phyloP scores from a whole-genome alignment of 2,329 filamentous ascomycete species.

The Fusarium mundagurra region DNA sequence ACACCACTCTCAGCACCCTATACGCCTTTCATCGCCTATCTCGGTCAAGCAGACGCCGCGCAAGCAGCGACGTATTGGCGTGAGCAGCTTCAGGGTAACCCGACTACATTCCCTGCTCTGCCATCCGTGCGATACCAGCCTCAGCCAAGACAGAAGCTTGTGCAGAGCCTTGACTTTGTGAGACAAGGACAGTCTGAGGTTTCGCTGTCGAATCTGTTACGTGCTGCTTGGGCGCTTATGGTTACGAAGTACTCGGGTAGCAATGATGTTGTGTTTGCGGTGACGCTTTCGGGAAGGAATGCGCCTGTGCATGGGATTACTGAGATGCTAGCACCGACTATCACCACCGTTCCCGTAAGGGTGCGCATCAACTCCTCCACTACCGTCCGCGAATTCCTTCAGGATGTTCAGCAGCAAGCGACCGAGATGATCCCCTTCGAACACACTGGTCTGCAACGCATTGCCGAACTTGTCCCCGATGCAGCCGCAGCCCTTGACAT shows the following conservation, averaged over 20 bases:
- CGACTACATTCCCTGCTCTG: neutral
- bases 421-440: neutral
- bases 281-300: neutral
- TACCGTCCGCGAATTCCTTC: rapidly evolving
- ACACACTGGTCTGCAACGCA: neutral
- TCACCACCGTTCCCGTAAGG: neutral
- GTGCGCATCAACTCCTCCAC: neutral
- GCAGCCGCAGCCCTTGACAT: neutral
- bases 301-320: neutral
- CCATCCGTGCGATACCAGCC: neutral
- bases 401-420: neutral
- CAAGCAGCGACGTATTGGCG: neutral
- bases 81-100: neutral
- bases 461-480: neutral
- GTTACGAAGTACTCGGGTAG: neutral
- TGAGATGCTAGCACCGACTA: neutral
- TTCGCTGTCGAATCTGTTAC: neutral
- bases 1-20: neutral
- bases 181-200: neutral
- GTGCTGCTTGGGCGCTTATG: neutral
- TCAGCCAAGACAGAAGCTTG: neutral
- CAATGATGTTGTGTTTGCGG: neutral
- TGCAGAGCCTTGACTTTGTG: neutral
- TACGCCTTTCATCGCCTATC: neutral
- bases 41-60: neutral